Conservation (phyloP, 768 basidiomycete species). For the Leccinum rimulosum region DNA sequence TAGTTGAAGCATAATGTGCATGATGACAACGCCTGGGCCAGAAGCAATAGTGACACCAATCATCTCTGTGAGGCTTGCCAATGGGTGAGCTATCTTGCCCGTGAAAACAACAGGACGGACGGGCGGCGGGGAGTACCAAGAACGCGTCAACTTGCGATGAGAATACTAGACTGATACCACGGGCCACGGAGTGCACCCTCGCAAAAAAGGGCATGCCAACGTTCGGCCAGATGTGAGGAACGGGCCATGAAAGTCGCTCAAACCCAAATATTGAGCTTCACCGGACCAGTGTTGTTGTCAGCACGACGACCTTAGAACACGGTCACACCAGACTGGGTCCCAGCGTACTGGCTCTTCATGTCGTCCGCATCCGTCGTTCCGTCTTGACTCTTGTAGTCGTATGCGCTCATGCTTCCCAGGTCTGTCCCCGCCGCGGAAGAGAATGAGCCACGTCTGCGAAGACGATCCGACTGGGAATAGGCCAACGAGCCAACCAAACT, state of each 20-base stretch:
- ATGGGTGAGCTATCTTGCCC: slow-evolving; percentile 4
- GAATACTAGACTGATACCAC: slow-evolving; percentile 9
- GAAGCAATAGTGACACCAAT: neutral
- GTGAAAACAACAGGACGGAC: neutral
- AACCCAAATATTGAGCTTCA: slow-evolving; percentile 8
- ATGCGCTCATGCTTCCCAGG: slow-evolving; percentile 72
- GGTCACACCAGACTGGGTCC: slow-evolving; percentile 82
- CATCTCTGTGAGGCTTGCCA: slow-evolving; percentile 5
- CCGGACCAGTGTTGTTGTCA: slow-evolving; percentile 4
- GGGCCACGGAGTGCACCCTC: slow-evolving; percentile 8
- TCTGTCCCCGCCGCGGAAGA: slow-evolving; percentile 74
- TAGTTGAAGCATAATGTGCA: slow-evolving; percentile 23
- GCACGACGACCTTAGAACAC: slow-evolving; percentile 55
- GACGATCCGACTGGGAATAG: slow-evolving; percentile 88
- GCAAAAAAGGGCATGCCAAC: slow-evolving; percentile 7
- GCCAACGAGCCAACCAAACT: slow-evolving; percentile 58
- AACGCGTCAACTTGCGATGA: slow-evolving; percentile 14
- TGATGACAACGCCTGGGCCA: slow-evolving; percentile 11
- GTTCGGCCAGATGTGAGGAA: slow-evolving; percentile 8
- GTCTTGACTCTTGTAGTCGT: slow-evolving; percentile 89
- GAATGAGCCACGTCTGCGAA: slow-evolving; percentile 75
- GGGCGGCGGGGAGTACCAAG: slow-evolving; percentile 1
- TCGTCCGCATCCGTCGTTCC: slow-evolving; percentile 78
- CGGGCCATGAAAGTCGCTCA: slow-evolving; percentile 11
- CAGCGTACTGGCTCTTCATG: slow-evolving; percentile 85